Percentiles rank a stretch among this genome's conserved stretches.
These are phyloP conservation scores for Fusarium dlaminii DNA, from an alignment of 2,329 filamentous ascomycete species.

Conservation along the genomic window DNA sequence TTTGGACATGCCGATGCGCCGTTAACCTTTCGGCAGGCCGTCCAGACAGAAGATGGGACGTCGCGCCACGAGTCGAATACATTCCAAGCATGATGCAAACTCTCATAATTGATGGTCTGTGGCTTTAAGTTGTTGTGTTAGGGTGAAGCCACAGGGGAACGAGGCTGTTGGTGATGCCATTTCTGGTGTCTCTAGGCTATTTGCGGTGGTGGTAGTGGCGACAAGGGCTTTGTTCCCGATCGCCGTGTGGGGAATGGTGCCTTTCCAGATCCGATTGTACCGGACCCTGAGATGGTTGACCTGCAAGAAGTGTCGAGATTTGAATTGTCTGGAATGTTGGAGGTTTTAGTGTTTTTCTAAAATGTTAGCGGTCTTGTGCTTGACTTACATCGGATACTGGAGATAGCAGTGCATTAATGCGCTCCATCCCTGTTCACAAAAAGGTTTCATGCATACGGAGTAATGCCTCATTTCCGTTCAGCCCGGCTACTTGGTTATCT, in stretches of 20 bases:
- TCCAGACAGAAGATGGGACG: not conserved
- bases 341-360: not conserved
- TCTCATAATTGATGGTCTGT: not conserved
- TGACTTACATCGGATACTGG: not conserved
- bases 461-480: too few relatives aligned
- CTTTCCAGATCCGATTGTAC: not conserved
- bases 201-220: constrained; percentile 16
- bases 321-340: constrained; percentile 13
- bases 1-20: not conserved
- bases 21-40: constrained; percentile 19
- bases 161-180: constrained; percentile 4
- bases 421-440: too few relatives aligned
- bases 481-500: too few relatives aligned
- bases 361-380: not conserved
- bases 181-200: not conserved
- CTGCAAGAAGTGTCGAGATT: fast-evolving
- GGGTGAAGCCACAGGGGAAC: not conserved
- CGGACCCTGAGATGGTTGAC: not conserved
- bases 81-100: constrained; percentile 14
- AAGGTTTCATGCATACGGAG: too few relatives aligned
- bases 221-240: constrained; percentile 24
- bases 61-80: not conserved
- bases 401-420: not conserved
- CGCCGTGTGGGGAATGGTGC: not conserved
- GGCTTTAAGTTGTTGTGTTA: not conserved